phyloP scores from a whole-genome alignment of 495 filamentous ascomycete species.

The Glonium stellatum region DNA sequence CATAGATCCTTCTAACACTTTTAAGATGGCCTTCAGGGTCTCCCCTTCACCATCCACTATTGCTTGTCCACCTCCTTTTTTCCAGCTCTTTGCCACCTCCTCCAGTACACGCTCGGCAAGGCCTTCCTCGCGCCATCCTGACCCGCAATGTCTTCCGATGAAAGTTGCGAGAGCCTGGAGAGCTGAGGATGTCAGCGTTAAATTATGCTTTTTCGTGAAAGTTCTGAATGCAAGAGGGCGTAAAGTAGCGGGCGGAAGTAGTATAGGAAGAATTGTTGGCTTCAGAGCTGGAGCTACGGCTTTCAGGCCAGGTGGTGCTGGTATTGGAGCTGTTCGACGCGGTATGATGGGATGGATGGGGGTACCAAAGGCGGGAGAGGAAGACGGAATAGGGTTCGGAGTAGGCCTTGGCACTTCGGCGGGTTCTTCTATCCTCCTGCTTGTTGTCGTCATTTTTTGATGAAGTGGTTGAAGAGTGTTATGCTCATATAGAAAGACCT shows the following conservation, averaged over 20 bases:
- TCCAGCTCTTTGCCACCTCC: conserved; percentile 85
- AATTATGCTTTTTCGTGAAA: conserved; percentile 94
- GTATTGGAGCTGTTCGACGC: conserved; percentile 41
- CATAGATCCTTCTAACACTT: conserved; percentile 76
- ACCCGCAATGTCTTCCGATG: conserved; percentile 86
- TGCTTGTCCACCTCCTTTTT: conserved; percentile 69
- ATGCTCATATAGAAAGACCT: not conserved
- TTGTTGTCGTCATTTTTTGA: conserved; percentile 14
- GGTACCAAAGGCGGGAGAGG: conserved; percentile 82
- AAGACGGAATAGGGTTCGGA: conserved; percentile 65
- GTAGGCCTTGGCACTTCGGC: conserved; percentile 7
- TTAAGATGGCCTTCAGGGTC: conserved; percentile 71
- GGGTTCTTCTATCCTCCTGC: conserved; percentile 21
- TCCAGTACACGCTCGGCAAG: conserved; percentile 87
- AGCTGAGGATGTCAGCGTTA: conserved; percentile 84
- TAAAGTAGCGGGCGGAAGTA: conserved; percentile 78
- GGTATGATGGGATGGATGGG: conserved; percentile 65
- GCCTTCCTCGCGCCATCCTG: conserved; percentile 93
- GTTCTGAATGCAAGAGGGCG: conserved; percentile 90
- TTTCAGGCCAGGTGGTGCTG: conserved; percentile 47
- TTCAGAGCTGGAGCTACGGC: conserved; percentile 40
- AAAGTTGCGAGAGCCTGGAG: conserved; percentile 78
- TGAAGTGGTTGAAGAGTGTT: not conserved
- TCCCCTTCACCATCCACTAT: conserved; percentile 75
- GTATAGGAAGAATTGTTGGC: conserved; percentile 75